phyloP scores from a whole-genome alignment of 306 rosid species.

The Mimosa pudica region DNA sequence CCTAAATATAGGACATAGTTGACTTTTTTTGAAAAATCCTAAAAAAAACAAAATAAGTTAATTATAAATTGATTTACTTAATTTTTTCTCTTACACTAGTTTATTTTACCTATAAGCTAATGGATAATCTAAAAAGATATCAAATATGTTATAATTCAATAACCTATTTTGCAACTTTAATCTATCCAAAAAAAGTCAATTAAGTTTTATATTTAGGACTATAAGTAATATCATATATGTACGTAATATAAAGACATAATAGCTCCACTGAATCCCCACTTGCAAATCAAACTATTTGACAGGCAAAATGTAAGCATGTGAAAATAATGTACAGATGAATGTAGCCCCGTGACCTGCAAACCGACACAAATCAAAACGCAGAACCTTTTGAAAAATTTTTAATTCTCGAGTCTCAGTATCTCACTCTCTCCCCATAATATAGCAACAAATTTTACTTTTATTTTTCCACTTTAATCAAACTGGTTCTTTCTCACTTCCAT shows the following conservation, averaged over 20 bases:
- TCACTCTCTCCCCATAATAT: not conserved
- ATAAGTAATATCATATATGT: not conserved
- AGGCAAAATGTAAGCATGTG: conserved; percentile 29
- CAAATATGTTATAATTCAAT: too few species aligned
- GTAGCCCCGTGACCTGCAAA: conserved; percentile 39
- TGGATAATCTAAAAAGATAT: too few species aligned
- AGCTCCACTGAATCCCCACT: not conserved
- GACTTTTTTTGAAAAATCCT: too few species aligned
- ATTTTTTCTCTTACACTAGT: too few species aligned
- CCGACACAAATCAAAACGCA: conserved; percentile 3
- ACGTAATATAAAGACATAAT: not conserved
- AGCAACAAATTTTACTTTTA: conserved; percentile 7
- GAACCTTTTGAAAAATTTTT: not conserved
- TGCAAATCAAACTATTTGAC: not conserved
- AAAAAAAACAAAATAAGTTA: too few species aligned
- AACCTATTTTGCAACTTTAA: too few species aligned
- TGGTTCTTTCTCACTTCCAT: not conserved
- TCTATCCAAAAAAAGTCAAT: too few species aligned
- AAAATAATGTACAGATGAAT: not conserved
- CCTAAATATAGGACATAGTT: too few species aligned
- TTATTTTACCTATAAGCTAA: too few species aligned
- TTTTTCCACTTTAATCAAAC: conserved; percentile 23
- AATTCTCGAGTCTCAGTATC: not conserved
- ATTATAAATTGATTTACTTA: too few species aligned
- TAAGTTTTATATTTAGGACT: too few species aligned